phyloP scores from a whole-genome alignment of 2,329 filamentous ascomycete species.

The Penicillium griseofulvum region DNA sequence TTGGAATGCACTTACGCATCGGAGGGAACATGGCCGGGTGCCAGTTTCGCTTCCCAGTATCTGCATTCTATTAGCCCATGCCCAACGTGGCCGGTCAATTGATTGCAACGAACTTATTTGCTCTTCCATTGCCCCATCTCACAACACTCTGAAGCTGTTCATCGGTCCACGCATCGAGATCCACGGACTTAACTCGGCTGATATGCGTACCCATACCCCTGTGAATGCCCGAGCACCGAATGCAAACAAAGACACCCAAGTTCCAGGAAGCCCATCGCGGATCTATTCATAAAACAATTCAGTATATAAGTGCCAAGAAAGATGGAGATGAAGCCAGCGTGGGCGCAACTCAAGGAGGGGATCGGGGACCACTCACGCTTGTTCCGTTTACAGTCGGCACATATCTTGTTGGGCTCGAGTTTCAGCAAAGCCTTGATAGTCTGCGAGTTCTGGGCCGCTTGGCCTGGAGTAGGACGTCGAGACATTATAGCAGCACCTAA shows the following conservation, averaged over 20 bases:
- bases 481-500: slow-evolving; percentile 32
- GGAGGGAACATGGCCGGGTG: slow-evolving; percentile 84
- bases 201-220: slow-evolving; percentile 99
- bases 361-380: slow-evolving; percentile 66
- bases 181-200: slow-evolving; percentile 95
- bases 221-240: slow-evolving; percentile 97
- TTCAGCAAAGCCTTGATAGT: slow-evolving; percentile 95
- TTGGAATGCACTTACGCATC: slow-evolving; percentile 61
- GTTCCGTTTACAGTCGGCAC: slow-evolving; percentile 98
- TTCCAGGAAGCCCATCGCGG: slow-evolving; percentile 99
- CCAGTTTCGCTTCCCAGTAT: slow-evolving; percentile 94
- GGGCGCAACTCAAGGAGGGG: slow-evolving; percentile 11
- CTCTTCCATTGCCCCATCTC: slow-evolving; percentile 91
- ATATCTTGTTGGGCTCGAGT: slow-evolving; percentile 91
- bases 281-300: slow-evolving; percentile 54
- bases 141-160: slow-evolving; percentile 93
- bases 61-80: slow-evolving; percentile 33
- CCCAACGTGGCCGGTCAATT: slow-evolving; percentile 1
- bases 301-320: slow-evolving; percentile 6
- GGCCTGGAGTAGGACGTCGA: slow-evolving; percentile 67
- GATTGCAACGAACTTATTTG: slow-evolving; percentile 70
- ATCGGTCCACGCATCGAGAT: slow-evolving; percentile 97
- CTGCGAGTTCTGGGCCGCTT: slow-evolving; percentile 87
- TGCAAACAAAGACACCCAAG: slow-evolving; percentile 93
- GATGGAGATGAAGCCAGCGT: slow-evolving; percentile 9